Conservation (phyloP, 305 asterid genomes). For the Ilex paraguariensis region DNA sequence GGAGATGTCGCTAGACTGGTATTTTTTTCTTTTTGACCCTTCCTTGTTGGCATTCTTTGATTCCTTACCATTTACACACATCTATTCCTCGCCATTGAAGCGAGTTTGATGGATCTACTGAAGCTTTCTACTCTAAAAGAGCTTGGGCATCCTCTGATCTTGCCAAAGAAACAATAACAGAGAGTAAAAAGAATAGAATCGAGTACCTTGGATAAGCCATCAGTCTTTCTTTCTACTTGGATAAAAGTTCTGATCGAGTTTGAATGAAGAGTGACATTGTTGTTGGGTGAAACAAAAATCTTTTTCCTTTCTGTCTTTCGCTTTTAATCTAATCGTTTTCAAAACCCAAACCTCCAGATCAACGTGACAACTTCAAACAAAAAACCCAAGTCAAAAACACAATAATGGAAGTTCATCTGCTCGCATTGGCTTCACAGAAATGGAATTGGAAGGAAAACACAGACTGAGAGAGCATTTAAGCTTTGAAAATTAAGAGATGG, state of each 20-base stretch:
- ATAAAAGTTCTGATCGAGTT: slow-evolving; percentile 9
- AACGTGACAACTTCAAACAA: too few species aligned
- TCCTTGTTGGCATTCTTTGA: slow-evolving; percentile 67
- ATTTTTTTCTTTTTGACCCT: slow-evolving; percentile 46
- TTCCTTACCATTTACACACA: slow-evolving; percentile 77
- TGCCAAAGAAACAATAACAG: slow-evolving; percentile 26
- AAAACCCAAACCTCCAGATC: too few species aligned
- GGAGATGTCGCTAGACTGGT: too few species aligned
- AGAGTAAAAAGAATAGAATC: slow-evolving; percentile 15
- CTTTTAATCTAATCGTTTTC: too few species aligned
- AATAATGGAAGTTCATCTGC: too few species aligned
- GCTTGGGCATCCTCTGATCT: slow-evolving; percentile 70
- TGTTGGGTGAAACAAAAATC: too few species aligned
- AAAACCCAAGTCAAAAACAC: too few species aligned
- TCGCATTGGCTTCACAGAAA: too few species aligned
- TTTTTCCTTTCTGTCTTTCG: too few species aligned
- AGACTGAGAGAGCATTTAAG: too few species aligned
- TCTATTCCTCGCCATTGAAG: slow-evolving; percentile 59
- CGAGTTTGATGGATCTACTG: slow-evolving; percentile 49
- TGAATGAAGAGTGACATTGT: neutral
- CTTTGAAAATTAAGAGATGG: too few species aligned
- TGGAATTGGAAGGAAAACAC: too few species aligned
- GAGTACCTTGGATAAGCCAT: slow-evolving; percentile 22
- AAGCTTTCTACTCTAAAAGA: slow-evolving; percentile 47
- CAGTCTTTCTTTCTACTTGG: neutral